These are phyloP conservation scores for Wickerhamomyces alni DNA, from an alignment of 805 yeast genomes.

Conservation along the genomic window DNA sequence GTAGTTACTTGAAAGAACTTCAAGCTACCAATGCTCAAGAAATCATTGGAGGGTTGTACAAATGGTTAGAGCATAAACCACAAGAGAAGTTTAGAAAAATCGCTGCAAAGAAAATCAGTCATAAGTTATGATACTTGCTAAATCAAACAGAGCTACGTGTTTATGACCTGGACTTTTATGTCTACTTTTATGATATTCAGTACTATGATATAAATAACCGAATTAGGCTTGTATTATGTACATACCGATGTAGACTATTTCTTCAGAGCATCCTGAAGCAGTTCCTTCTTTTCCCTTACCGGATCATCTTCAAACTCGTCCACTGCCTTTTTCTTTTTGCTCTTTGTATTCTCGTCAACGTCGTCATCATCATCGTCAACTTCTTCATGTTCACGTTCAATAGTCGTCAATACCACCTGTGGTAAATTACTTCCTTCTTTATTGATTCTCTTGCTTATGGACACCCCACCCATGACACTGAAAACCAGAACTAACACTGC, in stretches of 20 bases:
- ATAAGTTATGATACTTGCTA: constrained; percentile 60
- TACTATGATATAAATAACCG: no score
- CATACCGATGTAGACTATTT: no score
- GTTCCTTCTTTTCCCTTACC: constrained; percentile 2
- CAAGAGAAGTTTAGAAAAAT: constrained; percentile 58
- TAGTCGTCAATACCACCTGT: constrained; percentile 28
- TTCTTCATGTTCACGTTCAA: constrained; percentile 22
- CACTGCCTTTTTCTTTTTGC: background rate
- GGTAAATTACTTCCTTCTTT: constrained; percentile 27
- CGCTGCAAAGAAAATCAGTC: constrained; percentile 48
- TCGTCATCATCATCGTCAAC: constrained; percentile 24
- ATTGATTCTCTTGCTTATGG: constrained; percentile 29
- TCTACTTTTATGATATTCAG: no score
- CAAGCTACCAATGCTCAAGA: constrained; percentile 57
- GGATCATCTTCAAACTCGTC: constrained; percentile 4
- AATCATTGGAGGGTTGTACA: constrained; percentile 58
- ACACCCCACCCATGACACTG: constrained; percentile 50
- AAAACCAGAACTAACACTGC: constrained; percentile 66
- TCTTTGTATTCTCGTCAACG: constrained; percentile 22
- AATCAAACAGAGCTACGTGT: no score
- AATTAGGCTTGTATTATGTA: no score
- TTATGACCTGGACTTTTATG: no score
- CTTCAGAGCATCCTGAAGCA: background rate
- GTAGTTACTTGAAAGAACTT: constrained; percentile 26
- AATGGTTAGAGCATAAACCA: constrained; percentile 71